These are phyloP conservation scores for Meripilus lineatus DNA, from an alignment of 1,284 basidiomycete species.

Conservation along the genomic window DNA sequence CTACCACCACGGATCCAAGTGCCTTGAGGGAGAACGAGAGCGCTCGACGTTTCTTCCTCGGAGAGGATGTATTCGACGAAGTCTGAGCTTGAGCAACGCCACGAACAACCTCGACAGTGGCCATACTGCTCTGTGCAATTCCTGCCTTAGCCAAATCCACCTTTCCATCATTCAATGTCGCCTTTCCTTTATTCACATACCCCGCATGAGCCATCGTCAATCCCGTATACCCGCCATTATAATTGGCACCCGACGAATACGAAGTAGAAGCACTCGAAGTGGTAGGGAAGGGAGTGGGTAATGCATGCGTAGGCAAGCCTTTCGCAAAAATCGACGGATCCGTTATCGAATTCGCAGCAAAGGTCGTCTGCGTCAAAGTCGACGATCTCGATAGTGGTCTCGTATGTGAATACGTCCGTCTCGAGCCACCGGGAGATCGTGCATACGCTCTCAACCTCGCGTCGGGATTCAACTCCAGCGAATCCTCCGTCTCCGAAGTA, in stretches of 20 bases:
- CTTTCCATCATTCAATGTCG: conserved; percentile 35
- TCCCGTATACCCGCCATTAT: conserved; percentile 59
- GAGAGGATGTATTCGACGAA: not conserved
- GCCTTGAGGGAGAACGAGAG: conserved; percentile 7
- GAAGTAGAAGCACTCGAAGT: conserved; percentile 12
- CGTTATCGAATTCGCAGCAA: conserved; percentile 6
- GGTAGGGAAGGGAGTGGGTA: conserved; percentile 25
- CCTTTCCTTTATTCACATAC: conserved; percentile 32
- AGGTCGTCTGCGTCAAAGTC: conserved; percentile 9
- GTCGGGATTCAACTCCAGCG: conserved; percentile 17
- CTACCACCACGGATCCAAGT: not conserved
- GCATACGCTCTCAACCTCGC: conserved; percentile 22
- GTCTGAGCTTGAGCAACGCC: conserved; percentile 38
- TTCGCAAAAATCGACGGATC: conserved; percentile 12
- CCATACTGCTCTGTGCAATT: conserved; percentile 81
- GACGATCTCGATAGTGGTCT: conserved; percentile 15
- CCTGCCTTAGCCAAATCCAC: conserved; percentile 72
- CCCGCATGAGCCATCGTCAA: conserved; percentile 65
- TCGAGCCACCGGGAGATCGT: conserved; percentile 13
- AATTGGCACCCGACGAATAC: not conserved
- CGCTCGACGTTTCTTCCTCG: conserved; percentile 6
- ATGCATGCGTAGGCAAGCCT: conserved; percentile 26
- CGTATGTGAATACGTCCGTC: conserved; percentile 13
- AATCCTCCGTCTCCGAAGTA: conserved; percentile 7
- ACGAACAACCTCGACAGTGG: conserved; percentile 73